Evolutionary conservation across 2,329 filamentous ascomycete genomes (phyloP), one percentile per base, ranked within the genome.

Genomic region (Xylaria sp.): DNA sequence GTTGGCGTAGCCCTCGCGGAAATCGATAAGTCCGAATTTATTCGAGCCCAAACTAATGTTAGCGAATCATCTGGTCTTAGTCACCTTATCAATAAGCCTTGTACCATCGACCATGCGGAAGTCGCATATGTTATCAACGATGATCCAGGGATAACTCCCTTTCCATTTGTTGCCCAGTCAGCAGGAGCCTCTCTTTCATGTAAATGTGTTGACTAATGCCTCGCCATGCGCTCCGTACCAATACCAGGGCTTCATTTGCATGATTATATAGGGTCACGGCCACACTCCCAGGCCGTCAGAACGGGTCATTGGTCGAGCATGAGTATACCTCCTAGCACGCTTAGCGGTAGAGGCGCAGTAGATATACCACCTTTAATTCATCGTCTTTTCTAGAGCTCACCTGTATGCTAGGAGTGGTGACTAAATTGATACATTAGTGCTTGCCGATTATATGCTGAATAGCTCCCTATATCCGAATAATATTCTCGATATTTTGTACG

Each of bases 1-100:
- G 25, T 51, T 44, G 37, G 44, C 29, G 57, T 25, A n/a, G 13
- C 18, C 21, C 16, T 18, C 37, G n/a, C 10, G 16, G 27, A 54
- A 29, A 13, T 25, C 21, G 27, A 68, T 29, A 42, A 3, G 27
- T 40, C 21, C 3, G 10, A 60, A 32, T 1, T 18, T 23, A 35
- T 60, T 59, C 3, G 18, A 50, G 54, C 62, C 54, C 10, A 47
- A 65, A 42, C 5, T n/a, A 1, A 25, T 42, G 35, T 29, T 12
- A 47, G 27, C 32, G 29, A 59, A 60, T 42, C 27, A 23, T 35
- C 12, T 32, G 32, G 29, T 50, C 16, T 16, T 18, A n/a, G 16
- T n/a, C 2, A 35, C 35, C 32, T 23, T 23, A 16, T 18, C 27
- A 16, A 48, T 27, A 40, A 9, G 10, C 32, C 10, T 51, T 27